Evolutionary conservation across 2,329 filamentous ascomycete genomes (phyloP), one percentile per base, ranked within the genome.

Genomic region (Alternaria gansuensis): DNA sequence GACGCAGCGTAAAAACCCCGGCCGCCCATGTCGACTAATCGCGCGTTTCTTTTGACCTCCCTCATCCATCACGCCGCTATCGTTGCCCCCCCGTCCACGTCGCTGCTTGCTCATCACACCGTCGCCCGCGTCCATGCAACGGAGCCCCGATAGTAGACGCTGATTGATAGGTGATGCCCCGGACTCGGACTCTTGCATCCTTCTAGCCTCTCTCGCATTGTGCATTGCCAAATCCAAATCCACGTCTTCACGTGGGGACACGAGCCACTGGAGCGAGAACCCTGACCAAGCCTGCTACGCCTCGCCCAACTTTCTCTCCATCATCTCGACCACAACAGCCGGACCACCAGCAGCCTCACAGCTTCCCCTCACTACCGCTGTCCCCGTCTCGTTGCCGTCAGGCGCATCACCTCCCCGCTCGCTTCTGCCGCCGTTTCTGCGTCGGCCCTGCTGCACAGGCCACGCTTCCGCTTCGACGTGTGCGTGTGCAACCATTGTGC

Each of bases 201-300:
- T 28, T n/a, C 14, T 37, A 10, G 43, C 34, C 34, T 10, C 26
- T 17, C 21, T 43, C 39, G 50, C 50, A 33, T 34, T 44, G 36
- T 43, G 26, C 26, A 29, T 40, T 34, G 48, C 31, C 36, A 48
- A 40, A 56, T 52, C 52, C 51, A 51, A 40, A 7, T 7, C 37
- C 5, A 13, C 37, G 55, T 54, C 56, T 70, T 72, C 69, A 56
- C 72, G 72, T 73, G 71, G 68, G 62, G 64, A 67, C 67, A 68
- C 68, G 63, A 66, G 65, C 65, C 66, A 46, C 51, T 41, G 39
- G 13, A 34, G 33, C 57, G 54, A 44, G 54, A 51, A 52, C 54
- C 54, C 48, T 57, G 54, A 51, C 54, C 48, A 34, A 28, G 31
- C 33, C 53, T 51, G 43, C 39, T 34, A 51, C 53, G 39, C 28